Percentiles rank a stretch among this genome's conserved stretches.
Evolutionary conservation across 495 filamentous ascomycete species (phyloP).

Genomic region (Coniosporium apollinis): DNA sequence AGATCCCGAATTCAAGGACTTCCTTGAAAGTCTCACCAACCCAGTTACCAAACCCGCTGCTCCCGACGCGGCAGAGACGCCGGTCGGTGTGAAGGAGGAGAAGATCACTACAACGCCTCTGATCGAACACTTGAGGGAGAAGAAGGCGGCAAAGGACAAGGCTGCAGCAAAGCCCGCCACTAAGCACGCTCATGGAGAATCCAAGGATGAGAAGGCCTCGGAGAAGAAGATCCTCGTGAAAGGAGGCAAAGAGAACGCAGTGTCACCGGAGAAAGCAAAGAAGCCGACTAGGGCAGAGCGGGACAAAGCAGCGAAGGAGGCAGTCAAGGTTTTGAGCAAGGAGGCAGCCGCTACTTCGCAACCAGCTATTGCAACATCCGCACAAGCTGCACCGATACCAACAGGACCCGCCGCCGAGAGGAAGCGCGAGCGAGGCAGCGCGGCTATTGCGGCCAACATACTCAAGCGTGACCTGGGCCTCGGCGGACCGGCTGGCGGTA

Average conservation of each 20-base stretch:
- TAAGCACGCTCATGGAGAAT: conserved; percentile 29
- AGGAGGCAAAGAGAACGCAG: conserved; percentile 13
- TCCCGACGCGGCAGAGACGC: conserved; percentile 33
- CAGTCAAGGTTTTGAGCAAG: conserved; percentile 63
- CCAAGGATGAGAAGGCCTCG: conserved; percentile 40
- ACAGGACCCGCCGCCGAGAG: conserved; percentile 28
- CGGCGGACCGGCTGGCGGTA: conserved; percentile 15
- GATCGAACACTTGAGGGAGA: conserved; percentile 78
- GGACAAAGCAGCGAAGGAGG: conserved; percentile 54
- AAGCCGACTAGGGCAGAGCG: conserved; percentile 16
- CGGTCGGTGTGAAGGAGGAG: conserved; percentile 35
- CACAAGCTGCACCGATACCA: conserved; percentile 19
- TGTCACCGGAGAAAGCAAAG: conserved; percentile 26
- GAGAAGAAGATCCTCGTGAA: conserved; percentile 28
- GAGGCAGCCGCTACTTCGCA: conserved; percentile 28
- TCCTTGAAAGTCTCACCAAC: conserved; percentile 72
- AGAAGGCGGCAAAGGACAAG: conserved; percentile 76
- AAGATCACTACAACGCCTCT: conserved; percentile 70
- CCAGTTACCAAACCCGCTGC: conserved; percentile 40
- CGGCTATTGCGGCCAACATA: conserved; percentile 63
- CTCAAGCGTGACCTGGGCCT: conserved; percentile 82
- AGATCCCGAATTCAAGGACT: conserved; percentile 85
- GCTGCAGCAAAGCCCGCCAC: conserved; percentile 27
- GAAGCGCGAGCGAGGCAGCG: conserved; percentile 51
- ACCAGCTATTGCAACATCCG: conserved; percentile 16